Conservation (phyloP, 768 basidiomycete species). For the Collybia mongolica region DNA sequence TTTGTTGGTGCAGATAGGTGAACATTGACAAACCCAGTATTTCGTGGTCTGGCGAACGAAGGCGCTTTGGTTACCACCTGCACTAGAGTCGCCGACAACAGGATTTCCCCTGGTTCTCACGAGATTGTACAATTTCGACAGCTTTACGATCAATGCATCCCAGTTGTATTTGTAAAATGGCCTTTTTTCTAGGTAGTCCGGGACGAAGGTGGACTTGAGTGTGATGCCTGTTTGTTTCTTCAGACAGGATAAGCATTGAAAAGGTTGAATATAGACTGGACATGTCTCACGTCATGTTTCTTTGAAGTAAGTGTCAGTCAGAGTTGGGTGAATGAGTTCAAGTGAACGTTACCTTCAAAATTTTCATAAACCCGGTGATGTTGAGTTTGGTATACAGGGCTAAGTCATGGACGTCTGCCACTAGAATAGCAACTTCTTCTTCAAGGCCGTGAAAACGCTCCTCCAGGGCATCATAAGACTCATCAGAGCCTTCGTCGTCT, state of each 20-base stretch:
- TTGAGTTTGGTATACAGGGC: slow-evolving; percentile 95
- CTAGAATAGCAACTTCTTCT: slow-evolving; percentile 92
- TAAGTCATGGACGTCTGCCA: slow-evolving; percentile 90
- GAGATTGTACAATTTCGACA: slow-evolving; percentile 92
- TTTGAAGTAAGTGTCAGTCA: slow-evolving; percentile 22
- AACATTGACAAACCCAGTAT: slow-evolving; percentile 74
- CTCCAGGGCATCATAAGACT: slow-evolving; percentile 75
- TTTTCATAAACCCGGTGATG: slow-evolving; percentile 99
- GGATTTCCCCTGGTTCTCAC: slow-evolving; percentile 96
- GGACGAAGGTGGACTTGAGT: slow-evolving; percentile 86
- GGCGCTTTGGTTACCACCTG: slow-evolving; percentile 93
- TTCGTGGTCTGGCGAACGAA: slow-evolving; percentile 99
- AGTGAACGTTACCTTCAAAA: slow-evolving; percentile 70
- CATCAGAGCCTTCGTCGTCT: slow-evolving; percentile 34
- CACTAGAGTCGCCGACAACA: slow-evolving; percentile 88
- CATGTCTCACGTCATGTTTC: slow-evolving; percentile 83
- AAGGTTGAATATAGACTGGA: too few species aligned
- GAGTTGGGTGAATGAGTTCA: background rate
- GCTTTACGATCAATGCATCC: slow-evolving; percentile 94
- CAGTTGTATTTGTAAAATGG: slow-evolving; percentile 97
- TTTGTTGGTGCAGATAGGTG: background rate
- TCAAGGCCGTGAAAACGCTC: slow-evolving; percentile 85
- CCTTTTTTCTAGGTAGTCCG: slow-evolving; percentile 88
- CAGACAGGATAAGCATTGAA: slow-evolving; percentile 8
- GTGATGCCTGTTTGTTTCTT: slow-evolving; percentile 90